A percentile compares a stretch with the other conserved stretches of the same genome.
These are phyloP conservation scores for Cetradonia linearis DNA, from an alignment of 495 filamentous ascomycete species.

Conservation along the genomic window DNA sequence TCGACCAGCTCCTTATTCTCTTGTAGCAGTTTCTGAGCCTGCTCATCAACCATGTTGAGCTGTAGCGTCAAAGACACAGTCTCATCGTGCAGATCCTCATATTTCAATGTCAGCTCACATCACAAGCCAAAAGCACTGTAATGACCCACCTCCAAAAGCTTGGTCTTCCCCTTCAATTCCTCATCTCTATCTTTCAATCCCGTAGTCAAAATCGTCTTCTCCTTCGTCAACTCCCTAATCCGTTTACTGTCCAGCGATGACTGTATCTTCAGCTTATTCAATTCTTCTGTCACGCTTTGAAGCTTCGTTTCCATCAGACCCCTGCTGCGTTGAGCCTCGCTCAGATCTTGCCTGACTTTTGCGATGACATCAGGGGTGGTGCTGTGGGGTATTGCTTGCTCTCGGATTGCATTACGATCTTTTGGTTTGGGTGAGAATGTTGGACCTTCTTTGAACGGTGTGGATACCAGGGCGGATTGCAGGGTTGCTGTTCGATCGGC, in stretches of 20 bases:
- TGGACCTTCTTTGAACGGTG: slow-evolving; percentile 29
- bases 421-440: slow-evolving; percentile 17
- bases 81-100: slow-evolving; percentile 79
- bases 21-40: slow-evolving; percentile 51
- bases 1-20: slow-evolving; percentile 85
- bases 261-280: slow-evolving; percentile 49
- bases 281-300: slow-evolving; percentile 48
- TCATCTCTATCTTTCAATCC: slow-evolving; percentile 72
- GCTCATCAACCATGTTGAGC: slow-evolving; percentile 73
- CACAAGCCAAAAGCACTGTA: background rate
- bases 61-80: slow-evolving; percentile 75
- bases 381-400: slow-evolving; percentile 6
- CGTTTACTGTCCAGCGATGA: slow-evolving; percentile 44
- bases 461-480: slow-evolving; percentile 29
- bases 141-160: slow-evolving; percentile 56
- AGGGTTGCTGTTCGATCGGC: slow-evolving; percentile 54
- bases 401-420: slow-evolving; percentile 11
- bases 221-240: slow-evolving; percentile 51
- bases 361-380: slow-evolving; percentile 24
- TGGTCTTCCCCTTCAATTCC: slow-evolving; percentile 71
- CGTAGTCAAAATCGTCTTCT: slow-evolving; percentile 48
- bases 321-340: slow-evolving; percentile 64
- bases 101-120: slow-evolving; percentile 4
- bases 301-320: slow-evolving; percentile 53
- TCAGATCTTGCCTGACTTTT: slow-evolving; percentile 51